Conservation (phyloP, 148 eudicot genomes). For the Heliamphora exappendiculata region DNA sequence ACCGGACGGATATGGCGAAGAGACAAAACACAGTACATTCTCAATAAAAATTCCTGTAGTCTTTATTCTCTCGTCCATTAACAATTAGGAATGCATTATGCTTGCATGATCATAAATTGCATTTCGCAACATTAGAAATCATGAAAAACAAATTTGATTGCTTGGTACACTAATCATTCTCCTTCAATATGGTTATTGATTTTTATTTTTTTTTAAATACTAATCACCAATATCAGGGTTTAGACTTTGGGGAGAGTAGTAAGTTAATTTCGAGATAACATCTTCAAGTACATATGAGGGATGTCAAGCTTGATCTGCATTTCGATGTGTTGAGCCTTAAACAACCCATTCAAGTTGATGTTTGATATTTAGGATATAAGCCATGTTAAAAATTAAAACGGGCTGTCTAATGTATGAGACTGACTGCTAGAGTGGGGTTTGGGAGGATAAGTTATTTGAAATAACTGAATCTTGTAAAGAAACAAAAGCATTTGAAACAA, state of each 20-base stretch:
- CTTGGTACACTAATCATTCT: neutral
- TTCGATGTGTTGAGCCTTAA: neutral
- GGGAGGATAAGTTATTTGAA: too few species aligned
- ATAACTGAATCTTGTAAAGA: neutral
- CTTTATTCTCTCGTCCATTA: neutral
- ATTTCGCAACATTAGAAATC: neutral
- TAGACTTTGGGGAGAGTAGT: neutral
- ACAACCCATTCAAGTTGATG: neutral
- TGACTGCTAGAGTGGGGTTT: too few species aligned
- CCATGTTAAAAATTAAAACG: neutral
- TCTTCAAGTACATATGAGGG: neutral
- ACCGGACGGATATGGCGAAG: conserved; percentile 34
- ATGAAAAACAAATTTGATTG: neutral
- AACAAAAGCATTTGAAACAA: neutral
- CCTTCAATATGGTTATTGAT: neutral
- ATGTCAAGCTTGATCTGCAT: conserved; percentile 1
- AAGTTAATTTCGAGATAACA: neutral
- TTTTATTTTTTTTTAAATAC: neutral
- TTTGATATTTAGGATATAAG: neutral
- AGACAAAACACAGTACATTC: conserved; percentile 31
- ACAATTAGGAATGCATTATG: neutral
- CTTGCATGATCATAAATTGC: neutral
- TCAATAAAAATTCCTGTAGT: neutral
- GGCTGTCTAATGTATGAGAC: too few species aligned
- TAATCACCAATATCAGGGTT: neutral